phyloP scores from a whole-genome alignment of 2,329 filamentous ascomycete genomes.

The Hortaea sp. region DNA sequence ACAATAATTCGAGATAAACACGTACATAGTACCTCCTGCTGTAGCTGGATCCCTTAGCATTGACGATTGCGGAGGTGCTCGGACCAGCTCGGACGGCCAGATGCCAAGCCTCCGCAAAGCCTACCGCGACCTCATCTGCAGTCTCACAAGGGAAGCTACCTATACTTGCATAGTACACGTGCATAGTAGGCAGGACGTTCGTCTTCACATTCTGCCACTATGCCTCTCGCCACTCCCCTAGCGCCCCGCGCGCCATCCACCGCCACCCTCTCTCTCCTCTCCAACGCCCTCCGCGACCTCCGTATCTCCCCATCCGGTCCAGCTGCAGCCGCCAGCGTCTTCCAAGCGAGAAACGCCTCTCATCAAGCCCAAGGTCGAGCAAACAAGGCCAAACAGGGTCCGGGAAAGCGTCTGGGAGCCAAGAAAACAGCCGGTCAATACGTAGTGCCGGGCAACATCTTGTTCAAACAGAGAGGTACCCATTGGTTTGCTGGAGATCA shows the following conservation, averaged over 20 bases:
- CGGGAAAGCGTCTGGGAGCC: constrained; percentile 81
- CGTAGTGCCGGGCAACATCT: constrained; percentile 92
- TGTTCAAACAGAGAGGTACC: constrained; percentile 93
- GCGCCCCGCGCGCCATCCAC: constrained; percentile 16
- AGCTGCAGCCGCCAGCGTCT: constrained; percentile 3
- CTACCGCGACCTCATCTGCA: constrained; percentile 3
- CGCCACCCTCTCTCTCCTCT: constrained; percentile 17
- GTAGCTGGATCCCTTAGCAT: not conserved
- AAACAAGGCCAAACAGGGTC: constrained; percentile 60
- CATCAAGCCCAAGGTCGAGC: constrained; percentile 57
- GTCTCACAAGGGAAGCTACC: not conserved
- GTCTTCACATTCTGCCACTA: not conserved
- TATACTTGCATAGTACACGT: not conserved
- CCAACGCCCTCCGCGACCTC: constrained; percentile 21
- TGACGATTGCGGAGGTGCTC: constrained; percentile 9
- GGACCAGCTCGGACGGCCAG: not conserved
- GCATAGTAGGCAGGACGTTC: not conserved
- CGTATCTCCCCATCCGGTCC: constrained; percentile 11
- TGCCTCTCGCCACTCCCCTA: constrained; percentile 1
- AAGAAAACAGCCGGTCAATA: constrained; percentile 91
- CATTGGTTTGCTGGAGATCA: constrained; percentile 95
- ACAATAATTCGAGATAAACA: too few species aligned
- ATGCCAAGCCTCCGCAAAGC: constrained; percentile 4
- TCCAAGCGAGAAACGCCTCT: constrained; percentile 43
- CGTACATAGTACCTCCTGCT: too few species aligned